Base-by-base conservation (phyloP, 2,329 filamentous ascomycete genomes). In the Fusarium sp. region DNA sequence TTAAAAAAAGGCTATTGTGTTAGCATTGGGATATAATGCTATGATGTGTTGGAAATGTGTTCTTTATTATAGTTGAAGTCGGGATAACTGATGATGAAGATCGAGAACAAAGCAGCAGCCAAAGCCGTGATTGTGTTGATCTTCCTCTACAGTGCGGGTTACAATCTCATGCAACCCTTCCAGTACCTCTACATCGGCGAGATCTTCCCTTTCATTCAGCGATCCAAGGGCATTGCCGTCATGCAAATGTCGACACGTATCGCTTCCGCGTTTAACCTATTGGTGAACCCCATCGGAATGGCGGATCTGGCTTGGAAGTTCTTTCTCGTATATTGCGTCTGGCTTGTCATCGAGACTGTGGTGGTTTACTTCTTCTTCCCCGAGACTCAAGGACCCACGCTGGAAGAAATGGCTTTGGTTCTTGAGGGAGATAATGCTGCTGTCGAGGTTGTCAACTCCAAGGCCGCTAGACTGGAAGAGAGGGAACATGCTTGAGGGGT, bases 41-140 rank as follows among this genome's bases (percentile, higher is more conserved):
- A n/a, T n/a, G n/a, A n/a, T n/a, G n/a, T n/a, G n/a, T n/a, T n/a
- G n/a, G n/a, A n/a, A n/a, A n/a, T n/a, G n/a, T n/a, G n/a, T n/a
- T n/a, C n/a, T n/a, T n/a, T n/a, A n/a, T n/a, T n/a, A n/a, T n/a
- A n/a, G n/a, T n/a, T n/a, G n/a, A n/a, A n/a, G n/a, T n/a, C n/a
- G n/a, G n/a, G n/a, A n/a, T n/a, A n/a, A n/a, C n/a, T n/a, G n/a
- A n/a, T n/a, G n/a, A n/a, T n/a, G n/a, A n/a, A n/a, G n/a, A n/a
- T n/a, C 7, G 70, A 67, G n/a, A 69, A 68, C 4, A 68, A 74
- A 56, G 67, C 62, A 11, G 37, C 62, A 9, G 72, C 76, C 27
- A 64, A 71, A 10, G 71, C 76, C 5, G 81, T 83, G 3, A 77
- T 84, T 20, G 75, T 79, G 7, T 80, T 81, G 52, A 73, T 84